These are phyloP conservation scores for Wickerhamomyces pijperi DNA, from an alignment of 805 yeast species.

Conservation along the genomic window DNA sequence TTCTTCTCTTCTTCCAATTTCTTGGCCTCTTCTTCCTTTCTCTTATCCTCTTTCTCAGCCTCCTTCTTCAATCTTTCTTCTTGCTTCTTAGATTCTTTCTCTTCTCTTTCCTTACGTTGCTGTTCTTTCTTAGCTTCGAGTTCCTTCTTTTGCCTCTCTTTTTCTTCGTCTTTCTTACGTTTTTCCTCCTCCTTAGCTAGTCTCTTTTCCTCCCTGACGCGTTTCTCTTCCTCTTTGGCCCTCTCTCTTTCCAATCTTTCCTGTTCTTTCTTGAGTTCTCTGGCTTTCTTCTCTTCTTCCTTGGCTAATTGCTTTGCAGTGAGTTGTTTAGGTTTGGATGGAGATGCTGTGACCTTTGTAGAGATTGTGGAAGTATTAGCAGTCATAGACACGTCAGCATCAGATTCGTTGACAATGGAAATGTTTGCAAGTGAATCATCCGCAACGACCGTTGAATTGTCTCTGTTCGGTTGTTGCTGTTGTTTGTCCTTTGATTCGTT, in stretches of 20 bases:
- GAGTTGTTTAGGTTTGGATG: background rate
- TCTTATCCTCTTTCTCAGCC: background rate
- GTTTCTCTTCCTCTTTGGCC: background rate
- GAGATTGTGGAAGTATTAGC: background rate
- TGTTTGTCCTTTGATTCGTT: no score
- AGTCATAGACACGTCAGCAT: background rate
- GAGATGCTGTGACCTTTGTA: no score
- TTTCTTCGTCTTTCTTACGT: background rate
- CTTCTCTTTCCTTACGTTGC: background rate
- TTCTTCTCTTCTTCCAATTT: background rate
- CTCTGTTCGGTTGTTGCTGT: no score
- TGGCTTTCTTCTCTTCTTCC: background rate
- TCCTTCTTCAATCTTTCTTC: background rate
- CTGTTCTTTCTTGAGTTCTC: background rate
- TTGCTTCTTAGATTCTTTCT: background rate
- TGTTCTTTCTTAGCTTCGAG: background rate
- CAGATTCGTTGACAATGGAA: background rate
- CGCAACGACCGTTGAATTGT: no score
- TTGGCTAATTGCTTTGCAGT: background rate
- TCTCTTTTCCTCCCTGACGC: background rate
- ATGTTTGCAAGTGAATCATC: no score
- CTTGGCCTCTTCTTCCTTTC: background rate
- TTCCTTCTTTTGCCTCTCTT: background rate
- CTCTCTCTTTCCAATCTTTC: background rate
- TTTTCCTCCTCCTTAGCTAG: background rate